Base-by-base conservation (phyloP, 768 basidiomycete genomes). In the Hemileccinum impolitum region DNA sequence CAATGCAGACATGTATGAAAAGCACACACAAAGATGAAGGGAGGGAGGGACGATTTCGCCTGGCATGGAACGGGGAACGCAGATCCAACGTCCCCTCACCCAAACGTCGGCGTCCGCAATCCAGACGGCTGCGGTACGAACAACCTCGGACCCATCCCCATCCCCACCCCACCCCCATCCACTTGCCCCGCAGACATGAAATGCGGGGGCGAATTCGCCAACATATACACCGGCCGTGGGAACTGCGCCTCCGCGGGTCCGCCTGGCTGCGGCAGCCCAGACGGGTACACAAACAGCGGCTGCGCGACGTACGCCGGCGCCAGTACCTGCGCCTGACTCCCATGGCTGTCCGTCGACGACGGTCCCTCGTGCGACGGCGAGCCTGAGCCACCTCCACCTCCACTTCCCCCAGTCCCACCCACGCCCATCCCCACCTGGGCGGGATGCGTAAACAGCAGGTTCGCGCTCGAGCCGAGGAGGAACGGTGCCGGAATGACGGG, bases 291-390 rank as follows among this genome's bases (percentile, higher is more conserved):
- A 5, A 39, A 47, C 19, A 39, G 17, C 2, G 38, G 45, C 13
- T 39, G 45, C 28, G 45, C 45, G 14, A 47, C 45, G 11, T 47
- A 47, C 28, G 45, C 45, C 15, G 46, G 46, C 2, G 46, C 58
- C 30, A 63, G 42, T 0, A 64, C 51, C 18, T 49, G 62, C 9
- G 52, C 53, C 23, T 64, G 67, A 12, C 63, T 62, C 4, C 64
- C 65, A 25, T 65, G 64, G n/a, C 65, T 68, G n/a, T 67, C 65
- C 11, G 28, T 30, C 7, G 28, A 30, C 4, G 59, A 59, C 0
- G 60, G 43, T 2, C 66, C 63, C 4, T 67, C 67, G n/a, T 59
- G 58, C 1, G 67, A 63, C 3, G 67, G 67, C 11, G 65, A 69
- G 2, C 64, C 53, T 1, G 64, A 66, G 3, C 60, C n/a, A n/a